Percentiles rank a stretch among this genome's conserved stretches.
These are phyloP conservation scores for Tulasnella sp. DNA, from an alignment of 768 basidiomycete genomes.

Conservation along the genomic window DNA sequence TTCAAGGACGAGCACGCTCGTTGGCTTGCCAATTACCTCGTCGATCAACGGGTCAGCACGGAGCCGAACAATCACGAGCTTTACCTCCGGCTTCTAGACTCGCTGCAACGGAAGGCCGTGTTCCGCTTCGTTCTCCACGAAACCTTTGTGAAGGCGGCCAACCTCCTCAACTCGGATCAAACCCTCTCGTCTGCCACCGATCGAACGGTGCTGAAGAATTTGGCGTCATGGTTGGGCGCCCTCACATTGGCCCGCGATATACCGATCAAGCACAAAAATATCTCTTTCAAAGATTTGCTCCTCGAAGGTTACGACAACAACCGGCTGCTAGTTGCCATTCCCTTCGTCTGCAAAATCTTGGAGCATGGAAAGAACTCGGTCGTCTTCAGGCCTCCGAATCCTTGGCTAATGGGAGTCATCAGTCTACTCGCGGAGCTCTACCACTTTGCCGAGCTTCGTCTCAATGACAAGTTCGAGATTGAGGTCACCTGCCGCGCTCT, in stretches of 20 bases:
- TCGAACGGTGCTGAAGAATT: conserved; percentile 83
- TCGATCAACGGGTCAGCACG: conserved; percentile 90
- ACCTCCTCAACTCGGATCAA: conserved; percentile 86
- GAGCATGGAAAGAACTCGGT: conserved; percentile 85
- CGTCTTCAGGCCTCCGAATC: conserved; percentile 95
- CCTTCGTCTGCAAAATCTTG: conserved; percentile 96
- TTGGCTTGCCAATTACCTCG: conserved; percentile 98
- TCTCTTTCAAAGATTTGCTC: conserved; percentile 97
- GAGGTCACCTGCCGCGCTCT: conserved; percentile 93
- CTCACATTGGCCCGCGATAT: conserved; percentile 89
- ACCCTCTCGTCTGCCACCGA: conserved; percentile 82
- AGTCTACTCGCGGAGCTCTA: conserved; percentile 92
- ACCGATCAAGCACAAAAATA: conserved; percentile 87
- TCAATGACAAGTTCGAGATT: conserved; percentile 98
- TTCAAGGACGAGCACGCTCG: conserved; percentile 80
- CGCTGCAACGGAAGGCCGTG: conserved; percentile 63
- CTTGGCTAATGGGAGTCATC: conserved; percentile 96
- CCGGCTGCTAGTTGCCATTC: conserved; percentile 88
- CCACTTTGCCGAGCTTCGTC: conserved; percentile 90
- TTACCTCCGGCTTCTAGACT: conserved; percentile 90
- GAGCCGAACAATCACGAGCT: conserved; percentile 97
- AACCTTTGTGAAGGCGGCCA: conserved; percentile 81
- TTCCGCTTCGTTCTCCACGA: conserved; percentile 85
- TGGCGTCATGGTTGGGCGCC: conserved; percentile 90
- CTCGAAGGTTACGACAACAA: conserved; percentile 92